These are phyloP conservation scores for Schwanniomyces polymorphus DNA, from an alignment of 805 yeast genomes.

Conservation along the genomic window DNA sequence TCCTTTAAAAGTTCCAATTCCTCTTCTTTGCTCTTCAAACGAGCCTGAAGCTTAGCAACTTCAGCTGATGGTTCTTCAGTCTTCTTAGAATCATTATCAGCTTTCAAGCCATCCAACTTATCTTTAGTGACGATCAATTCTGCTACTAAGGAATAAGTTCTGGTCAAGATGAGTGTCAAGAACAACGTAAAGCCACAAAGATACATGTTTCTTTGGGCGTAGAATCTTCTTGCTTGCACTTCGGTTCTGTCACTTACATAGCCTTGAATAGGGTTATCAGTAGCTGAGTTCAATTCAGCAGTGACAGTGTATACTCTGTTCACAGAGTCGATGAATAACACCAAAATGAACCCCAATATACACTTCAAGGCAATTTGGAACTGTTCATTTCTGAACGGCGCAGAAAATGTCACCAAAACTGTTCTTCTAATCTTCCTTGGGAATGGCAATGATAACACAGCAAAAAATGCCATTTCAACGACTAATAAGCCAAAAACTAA, in stretches of 20 bases:
- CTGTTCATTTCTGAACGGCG: constrained; percentile 70
- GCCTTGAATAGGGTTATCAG: constrained; percentile 16
- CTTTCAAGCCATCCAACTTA: constrained; percentile 43
- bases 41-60: constrained; percentile 45
- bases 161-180: constrained; percentile 76
- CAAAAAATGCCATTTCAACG: constrained; percentile 75
- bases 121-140: constrained; percentile 70
- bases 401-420: constrained; percentile 58
- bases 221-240: constrained; percentile 85
- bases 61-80: constrained; percentile 29
- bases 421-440: constrained; percentile 75
- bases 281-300: constrained; percentile 50
- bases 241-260: constrained; percentile 68
- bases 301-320: constrained; percentile 75
- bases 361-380: constrained; percentile 79
- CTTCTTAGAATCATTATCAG: constrained; percentile 10
- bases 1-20: constrained; percentile 68
- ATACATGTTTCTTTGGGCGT: constrained; percentile 95
- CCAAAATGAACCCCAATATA: constrained; percentile 75
- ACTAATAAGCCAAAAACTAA: constrained; percentile 74
- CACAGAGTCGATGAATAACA: constrained; percentile 84
- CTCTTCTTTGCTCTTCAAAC: constrained; percentile 55
- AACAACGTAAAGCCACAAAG: constrained; percentile 94
- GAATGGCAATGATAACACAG: constrained; percentile 79
- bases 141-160: constrained; percentile 80